phyloP scores from a whole-genome alignment of 768 basidiomycete genomes.

The Roridomyces roridus region DNA sequence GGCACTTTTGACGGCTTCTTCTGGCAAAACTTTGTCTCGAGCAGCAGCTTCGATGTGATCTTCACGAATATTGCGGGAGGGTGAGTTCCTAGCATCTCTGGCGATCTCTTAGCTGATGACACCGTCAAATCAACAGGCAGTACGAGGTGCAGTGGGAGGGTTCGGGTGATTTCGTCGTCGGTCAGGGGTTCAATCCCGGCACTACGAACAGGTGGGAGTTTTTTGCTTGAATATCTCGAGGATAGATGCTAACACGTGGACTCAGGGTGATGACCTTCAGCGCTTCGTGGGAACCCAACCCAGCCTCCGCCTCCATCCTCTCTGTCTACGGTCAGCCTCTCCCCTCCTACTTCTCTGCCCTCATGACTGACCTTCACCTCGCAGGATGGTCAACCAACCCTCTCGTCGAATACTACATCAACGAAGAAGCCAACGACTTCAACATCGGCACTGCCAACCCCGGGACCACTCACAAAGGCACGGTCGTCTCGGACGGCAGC shows the following conservation, averaged over 20 bases:
- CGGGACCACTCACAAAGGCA: slow-evolving; percentile 29
- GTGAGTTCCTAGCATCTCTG: no score
- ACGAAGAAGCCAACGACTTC: slow-evolving; percentile 25
- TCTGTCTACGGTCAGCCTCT: slow-evolving; percentile 21
- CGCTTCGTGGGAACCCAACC: slow-evolving; percentile 16
- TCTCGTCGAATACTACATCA: slow-evolving; percentile 36
- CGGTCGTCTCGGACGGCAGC: slow-evolving; percentile 32
- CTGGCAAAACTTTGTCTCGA: slow-evolving; percentile 11
- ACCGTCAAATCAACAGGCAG: not conserved
- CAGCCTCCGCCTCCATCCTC: slow-evolving; percentile 18
- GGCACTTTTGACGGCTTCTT: slow-evolving; percentile 22
- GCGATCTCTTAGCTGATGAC: no score
- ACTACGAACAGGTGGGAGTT: slow-evolving; percentile 7
- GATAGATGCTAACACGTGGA: not conserved
- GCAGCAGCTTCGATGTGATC: slow-evolving; percentile 1
- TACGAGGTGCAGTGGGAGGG: slow-evolving; percentile 19
- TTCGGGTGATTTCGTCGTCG: slow-evolving; percentile 22
- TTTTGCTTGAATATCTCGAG: not conserved
- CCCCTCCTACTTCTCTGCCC: not conserved
- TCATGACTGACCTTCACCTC: not conserved
- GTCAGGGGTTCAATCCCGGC: slow-evolving; percentile 21
- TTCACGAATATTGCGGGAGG: slow-evolving; percentile 24
- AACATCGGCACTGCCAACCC: slow-evolving; percentile 34
- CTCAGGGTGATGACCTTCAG: slow-evolving; percentile 15
- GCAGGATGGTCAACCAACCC: slow-evolving; percentile 28